Evolutionary conservation across 2,329 filamentous ascomycete genomes (phyloP), one percentile per base, ranked within the genome.

Genomic region (Blumeriella jaapii): DNA sequence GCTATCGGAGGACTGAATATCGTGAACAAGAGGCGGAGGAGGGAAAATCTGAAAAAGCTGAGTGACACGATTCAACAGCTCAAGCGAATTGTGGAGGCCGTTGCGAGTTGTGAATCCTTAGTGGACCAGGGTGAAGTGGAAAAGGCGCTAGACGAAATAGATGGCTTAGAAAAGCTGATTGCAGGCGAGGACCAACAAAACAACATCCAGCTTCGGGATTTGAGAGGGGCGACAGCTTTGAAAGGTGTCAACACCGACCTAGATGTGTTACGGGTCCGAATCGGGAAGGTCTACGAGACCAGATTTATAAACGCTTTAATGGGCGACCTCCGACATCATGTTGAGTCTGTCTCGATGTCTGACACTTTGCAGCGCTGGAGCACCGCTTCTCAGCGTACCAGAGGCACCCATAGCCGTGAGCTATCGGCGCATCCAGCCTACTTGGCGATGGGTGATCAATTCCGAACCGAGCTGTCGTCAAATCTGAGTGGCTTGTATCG

Each of bases 291-390:
- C 0, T 96, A 87, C 53, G 87, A 96, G 55, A 63, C 70, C 2
- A 77, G 78, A 28, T 93, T 96, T 50, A 65, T 91, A 18, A 73
- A 77, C 40, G 73, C 82, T 17, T 65, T 98, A 12, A 67, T 96
- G 18, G 69, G 68, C 3, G 91, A 98, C 57, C 60, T 96, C 25
- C 74, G 82, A 33, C 67, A 71, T n/a, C 91, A 98, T 55, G 68
- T 86, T 17, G 76, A 82, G 34, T 73, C 68, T 2, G 78, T 91
- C 2, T 75, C 84, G 1, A 62, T 63, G 1, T 62, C 74, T 20
- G 78, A 84, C 30, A 89, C 93, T 1, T 61, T 98, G 9, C 76
- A 83, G 49, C 73, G 91, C 46, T 95, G 89, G 84, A 83, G 80
- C 36, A 77, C 71, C 47, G 75, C 85, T 12, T 82, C 82, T 15